Conservation (phyloP, 2,329 filamentous ascomycete species). For the Ophiocordyceps camponoti-floridani region DNA sequence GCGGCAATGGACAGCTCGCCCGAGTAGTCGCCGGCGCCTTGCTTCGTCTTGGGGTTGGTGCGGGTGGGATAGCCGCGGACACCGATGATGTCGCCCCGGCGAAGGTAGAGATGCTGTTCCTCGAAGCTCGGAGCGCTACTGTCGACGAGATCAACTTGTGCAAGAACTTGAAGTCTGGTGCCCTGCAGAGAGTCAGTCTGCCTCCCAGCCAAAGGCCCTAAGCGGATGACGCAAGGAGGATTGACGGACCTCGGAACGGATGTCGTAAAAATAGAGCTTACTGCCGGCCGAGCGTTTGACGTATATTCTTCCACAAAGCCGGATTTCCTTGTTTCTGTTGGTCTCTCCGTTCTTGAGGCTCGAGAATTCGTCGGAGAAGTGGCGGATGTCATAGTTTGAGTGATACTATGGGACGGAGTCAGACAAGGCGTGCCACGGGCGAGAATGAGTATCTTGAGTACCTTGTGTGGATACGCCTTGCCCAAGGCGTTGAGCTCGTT, state of each 20-base stretch:
- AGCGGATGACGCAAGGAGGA: not conserved
- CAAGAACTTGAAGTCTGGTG: constrained; percentile 74
- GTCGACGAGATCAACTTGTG: constrained; percentile 63
- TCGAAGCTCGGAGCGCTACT: constrained; percentile 53
- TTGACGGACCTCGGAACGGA: constrained; percentile 16
- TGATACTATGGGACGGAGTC: constrained; percentile 39
- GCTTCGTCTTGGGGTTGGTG: constrained; percentile 81
- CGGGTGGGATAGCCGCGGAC: constrained; percentile 22
- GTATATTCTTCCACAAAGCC: constrained; percentile 75
- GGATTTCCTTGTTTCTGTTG: constrained; percentile 55
- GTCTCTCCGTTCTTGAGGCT: constrained; percentile 78
- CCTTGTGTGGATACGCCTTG: constrained; percentile 64
- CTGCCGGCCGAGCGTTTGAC: constrained; percentile 65
- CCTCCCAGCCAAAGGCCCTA: too few species aligned
- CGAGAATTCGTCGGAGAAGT: constrained; percentile 63
- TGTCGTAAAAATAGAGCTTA: constrained; percentile 84
- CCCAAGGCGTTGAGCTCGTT: constrained; percentile 21
- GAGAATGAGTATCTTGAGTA: constrained; percentile 2
- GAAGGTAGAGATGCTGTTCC: constrained; percentile 74
- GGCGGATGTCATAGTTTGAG: constrained; percentile 62
- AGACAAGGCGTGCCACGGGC: not conserved
- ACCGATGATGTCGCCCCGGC: constrained; percentile 79
- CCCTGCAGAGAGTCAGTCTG: constrained; percentile 15
- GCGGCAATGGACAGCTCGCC: constrained; percentile 93
- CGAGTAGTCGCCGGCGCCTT: constrained; percentile 41